Base-by-base conservation (phyloP, 306 rosid genomes). In the Acacia crassicarpa region DNA sequence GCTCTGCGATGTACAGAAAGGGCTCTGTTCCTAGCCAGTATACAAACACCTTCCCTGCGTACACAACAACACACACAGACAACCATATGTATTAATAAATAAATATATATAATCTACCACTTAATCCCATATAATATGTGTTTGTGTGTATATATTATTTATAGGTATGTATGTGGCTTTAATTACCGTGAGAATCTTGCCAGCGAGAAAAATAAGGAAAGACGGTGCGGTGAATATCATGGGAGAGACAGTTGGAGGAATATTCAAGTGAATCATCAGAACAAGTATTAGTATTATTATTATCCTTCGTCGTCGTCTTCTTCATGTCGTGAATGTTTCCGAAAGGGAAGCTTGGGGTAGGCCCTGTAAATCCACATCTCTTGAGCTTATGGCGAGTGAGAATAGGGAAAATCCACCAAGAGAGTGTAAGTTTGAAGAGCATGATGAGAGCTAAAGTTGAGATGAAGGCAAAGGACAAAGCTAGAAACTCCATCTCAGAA, bases 1-100 rank as follows among this genome's bases (percentile, higher is more conserved):
- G 85, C 2, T 91, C 94, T 32, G 91, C 92, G 30, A 91, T 65
- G 32, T 89, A 91, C 59, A 91, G 33, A 67, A 91, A 91, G 59
- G 94, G 94, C 80, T 91, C 92, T 51, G 92, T 89, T 38, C 94
- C 94, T 62, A 91, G 71, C 94, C 92, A 91, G 80, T 91, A 89
- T 17, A 89, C 48, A 27, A 87, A 91, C 68, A 83, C 76, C 51
- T 91, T 89, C 75, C 94, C 94, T 91, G 86, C 75, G 41, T 38
- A 38, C 41, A 38, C 41, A 38, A 38, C 41, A 6, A 84, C 9
- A 78, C 0, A 20, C 2, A 20, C 22, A 6, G 6, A 51, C 56
- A 51, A 14, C n/a, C 56, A 15, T 48, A 44, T 44, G 9, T 53
- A 56, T 19, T n/a, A 56, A 56, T 56, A 38, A 38, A 45, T 45